A percentile compares a stretch with the other conserved stretches of the same genome.
Evolutionary conservation across 768 basidiomycete species (phyloP).

Genomic region (Tylopilus vinaceipallidus): DNA sequence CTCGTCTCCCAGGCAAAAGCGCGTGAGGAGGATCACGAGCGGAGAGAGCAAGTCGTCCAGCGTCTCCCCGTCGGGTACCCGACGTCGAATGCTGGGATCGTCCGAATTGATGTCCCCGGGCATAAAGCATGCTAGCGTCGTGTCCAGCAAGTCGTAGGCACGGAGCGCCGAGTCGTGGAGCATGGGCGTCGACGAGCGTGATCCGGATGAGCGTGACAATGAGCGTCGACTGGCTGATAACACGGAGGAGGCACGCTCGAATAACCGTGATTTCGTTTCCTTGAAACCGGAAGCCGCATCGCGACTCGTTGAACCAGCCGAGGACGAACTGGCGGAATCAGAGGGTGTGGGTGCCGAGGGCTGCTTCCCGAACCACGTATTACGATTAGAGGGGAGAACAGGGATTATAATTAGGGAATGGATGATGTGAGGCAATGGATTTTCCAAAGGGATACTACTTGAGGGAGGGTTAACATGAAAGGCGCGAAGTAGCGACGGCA

Average conservation of each 20-base stretch:
- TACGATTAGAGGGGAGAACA: slow-evolving; percentile 50
- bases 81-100: slow-evolving; percentile 55
- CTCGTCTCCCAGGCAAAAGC: slow-evolving; percentile 66
- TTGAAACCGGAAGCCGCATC: slow-evolving; percentile 13
- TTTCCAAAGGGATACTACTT: slow-evolving; percentile 58
- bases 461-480: slow-evolving; percentile 65
- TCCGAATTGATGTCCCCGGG: slow-evolving; percentile 65
- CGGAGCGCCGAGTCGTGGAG: slow-evolving; percentile 54
- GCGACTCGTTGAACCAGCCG: slow-evolving; percentile 12
- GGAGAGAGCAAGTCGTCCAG: slow-evolving; percentile 81
- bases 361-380: slow-evolving; percentile 59
- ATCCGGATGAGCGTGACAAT: slow-evolving; percentile 46
- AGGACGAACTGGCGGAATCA: slow-evolving; percentile 38
- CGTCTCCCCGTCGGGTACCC: slow-evolving; percentile 41
- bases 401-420: slow-evolving; percentile 83
- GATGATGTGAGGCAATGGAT: slow-evolving; percentile 79
- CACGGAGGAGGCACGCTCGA: slow-evolving; percentile 29
- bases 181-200: slow-evolving; percentile 30
- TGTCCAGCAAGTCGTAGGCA: slow-evolving; percentile 66
- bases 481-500: slow-evolving; percentile 67
- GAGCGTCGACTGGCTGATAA: slow-evolving; percentile 32
- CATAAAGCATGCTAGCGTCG: slow-evolving; percentile 58
- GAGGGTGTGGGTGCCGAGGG: slow-evolving; percentile 34
- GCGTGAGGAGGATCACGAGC: slow-evolving; percentile 69
- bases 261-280: slow-evolving; percentile 21